Evolutionary conservation across 2,329 filamentous ascomycete species (phyloP).

Genomic region (Sporothrix schenckii): DNA sequence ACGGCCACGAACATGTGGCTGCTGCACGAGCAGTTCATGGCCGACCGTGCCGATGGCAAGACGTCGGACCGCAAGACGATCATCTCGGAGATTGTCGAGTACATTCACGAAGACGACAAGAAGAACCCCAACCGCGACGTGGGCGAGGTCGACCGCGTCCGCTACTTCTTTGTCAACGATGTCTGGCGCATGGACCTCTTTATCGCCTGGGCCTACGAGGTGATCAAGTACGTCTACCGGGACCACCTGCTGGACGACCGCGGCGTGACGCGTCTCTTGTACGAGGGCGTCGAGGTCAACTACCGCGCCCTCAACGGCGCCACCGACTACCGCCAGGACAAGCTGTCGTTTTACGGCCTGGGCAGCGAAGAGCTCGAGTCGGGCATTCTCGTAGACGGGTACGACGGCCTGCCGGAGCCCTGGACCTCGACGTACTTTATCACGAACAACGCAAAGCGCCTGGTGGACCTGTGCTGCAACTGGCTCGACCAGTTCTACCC

Average conservation of each 20-base stretch:
- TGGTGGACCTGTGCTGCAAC: conserved; percentile 60
- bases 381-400: conserved; percentile 65
- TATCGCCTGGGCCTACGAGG: conserved; percentile 76
- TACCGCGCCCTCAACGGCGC: conserved; percentile 71
- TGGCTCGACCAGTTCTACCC: conserved; percentile 56
- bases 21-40: conserved; percentile 70
- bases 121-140: conserved; percentile 64
- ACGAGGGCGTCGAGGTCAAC: conserved; percentile 68
- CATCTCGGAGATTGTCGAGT: conserved; percentile 72
- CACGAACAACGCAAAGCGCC: conserved; percentile 63
- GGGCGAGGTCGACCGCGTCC: conserved; percentile 75
- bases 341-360: conserved; percentile 73
- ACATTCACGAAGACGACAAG: conserved; percentile 76
- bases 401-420: conserved; percentile 72
- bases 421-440: conserved; percentile 78
- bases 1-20: conserved; percentile 81
- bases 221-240: conserved; percentile 71
- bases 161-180: conserved; percentile 85
- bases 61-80: conserved; percentile 67
- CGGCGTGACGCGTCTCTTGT: conserved; percentile 58
- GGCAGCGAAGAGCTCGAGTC: conserved; percentile 65
- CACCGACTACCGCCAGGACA: conserved; percentile 71
- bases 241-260: conserved; percentile 60
- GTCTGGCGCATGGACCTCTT: conserved; percentile 72
- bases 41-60: conserved; percentile 53